Evolutionary conservation across 148 eudicot species (phyloP).

Genomic region (Rhododendron henanense): DNA sequence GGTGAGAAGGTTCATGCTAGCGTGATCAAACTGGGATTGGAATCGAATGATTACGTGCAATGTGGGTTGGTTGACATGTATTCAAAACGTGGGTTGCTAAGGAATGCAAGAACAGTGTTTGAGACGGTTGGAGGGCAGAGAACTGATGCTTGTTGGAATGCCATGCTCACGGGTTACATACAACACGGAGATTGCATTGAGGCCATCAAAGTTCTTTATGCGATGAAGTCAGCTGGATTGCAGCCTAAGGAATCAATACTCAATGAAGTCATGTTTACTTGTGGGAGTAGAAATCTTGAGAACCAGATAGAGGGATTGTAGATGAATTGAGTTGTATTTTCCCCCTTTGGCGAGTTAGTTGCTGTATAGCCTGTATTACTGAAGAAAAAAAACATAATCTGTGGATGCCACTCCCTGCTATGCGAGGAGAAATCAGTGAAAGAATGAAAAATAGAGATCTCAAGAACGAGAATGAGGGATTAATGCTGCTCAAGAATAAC

Average conservation of each 20-base stretch:
- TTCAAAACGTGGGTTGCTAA: slow-evolving; percentile 42
- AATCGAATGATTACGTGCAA: slow-evolving; percentile 45
- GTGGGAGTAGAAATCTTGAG: slow-evolving; percentile 30
- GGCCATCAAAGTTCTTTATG: slow-evolving; percentile 58
- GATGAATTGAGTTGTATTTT: background rate
- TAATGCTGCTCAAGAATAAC: background rate
- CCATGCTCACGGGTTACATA: slow-evolving; percentile 51
- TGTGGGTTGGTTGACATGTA: slow-evolving; percentile 73
- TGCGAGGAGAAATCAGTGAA: background rate
- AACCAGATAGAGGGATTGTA: background rate
- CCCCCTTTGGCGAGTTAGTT: background rate
- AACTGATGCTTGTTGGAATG: slow-evolving; percentile 62
- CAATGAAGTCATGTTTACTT: slow-evolving; percentile 39
- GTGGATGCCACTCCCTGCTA: background rate
- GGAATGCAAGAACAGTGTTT: slow-evolving; percentile 48
- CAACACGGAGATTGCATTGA: slow-evolving; percentile 46
- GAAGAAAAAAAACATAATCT: background rate
- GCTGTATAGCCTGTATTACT: background rate
- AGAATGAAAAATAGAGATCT: background rate
- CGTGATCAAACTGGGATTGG: slow-evolving; percentile 51
- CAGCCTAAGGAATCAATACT: slow-evolving; percentile 51
- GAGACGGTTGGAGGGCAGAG: slow-evolving; percentile 26
- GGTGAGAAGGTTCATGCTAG: slow-evolving; percentile 64
- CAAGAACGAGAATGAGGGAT: background rate
- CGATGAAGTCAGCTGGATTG: slow-evolving; percentile 65